These are phyloP conservation scores for Diaporthe citri DNA, from an alignment of 2,329 filamentous ascomycete species.

Conservation along the genomic window DNA sequence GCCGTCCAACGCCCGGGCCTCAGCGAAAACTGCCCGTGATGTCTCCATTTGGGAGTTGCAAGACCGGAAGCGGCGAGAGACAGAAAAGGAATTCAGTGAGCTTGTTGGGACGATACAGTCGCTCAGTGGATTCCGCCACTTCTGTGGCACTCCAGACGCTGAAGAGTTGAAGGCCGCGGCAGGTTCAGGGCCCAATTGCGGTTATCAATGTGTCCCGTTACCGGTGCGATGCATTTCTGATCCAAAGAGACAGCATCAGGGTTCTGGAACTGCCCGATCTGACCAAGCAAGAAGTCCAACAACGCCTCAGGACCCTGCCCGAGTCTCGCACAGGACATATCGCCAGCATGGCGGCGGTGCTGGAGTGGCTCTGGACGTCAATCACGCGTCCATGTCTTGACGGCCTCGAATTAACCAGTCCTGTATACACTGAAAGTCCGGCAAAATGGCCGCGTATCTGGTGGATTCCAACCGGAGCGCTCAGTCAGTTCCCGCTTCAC, in stretches of 20 bases:
- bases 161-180: not conserved
- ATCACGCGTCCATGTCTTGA: not conserved
- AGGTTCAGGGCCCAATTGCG: not conserved
- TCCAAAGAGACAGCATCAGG: not conserved
- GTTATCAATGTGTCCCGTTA: not conserved
- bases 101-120: not conserved
- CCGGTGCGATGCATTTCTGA: not conserved
- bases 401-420: not conserved
- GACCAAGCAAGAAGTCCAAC: not conserved
- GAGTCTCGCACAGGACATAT: not conserved
- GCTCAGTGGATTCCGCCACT: not conserved
- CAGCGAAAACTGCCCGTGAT: not conserved
- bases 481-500: not conserved
- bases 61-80: not conserved
- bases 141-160: not conserved
- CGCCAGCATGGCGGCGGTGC: not conserved
- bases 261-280: not conserved
- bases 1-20: not conserved
- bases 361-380: not conserved
- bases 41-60: not conserved
- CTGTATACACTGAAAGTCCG: not conserved
- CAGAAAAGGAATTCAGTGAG: not conserved
- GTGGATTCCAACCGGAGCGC: not conserved
- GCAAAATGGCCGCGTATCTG: not conserved
- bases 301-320: not conserved